A percentile compares a stretch with the other conserved stretches of the same genome.
These are phyloP conservation scores for Talaromyces ruber DNA, from an alignment of 495 filamentous ascomycete species.

Conservation along the genomic window DNA sequence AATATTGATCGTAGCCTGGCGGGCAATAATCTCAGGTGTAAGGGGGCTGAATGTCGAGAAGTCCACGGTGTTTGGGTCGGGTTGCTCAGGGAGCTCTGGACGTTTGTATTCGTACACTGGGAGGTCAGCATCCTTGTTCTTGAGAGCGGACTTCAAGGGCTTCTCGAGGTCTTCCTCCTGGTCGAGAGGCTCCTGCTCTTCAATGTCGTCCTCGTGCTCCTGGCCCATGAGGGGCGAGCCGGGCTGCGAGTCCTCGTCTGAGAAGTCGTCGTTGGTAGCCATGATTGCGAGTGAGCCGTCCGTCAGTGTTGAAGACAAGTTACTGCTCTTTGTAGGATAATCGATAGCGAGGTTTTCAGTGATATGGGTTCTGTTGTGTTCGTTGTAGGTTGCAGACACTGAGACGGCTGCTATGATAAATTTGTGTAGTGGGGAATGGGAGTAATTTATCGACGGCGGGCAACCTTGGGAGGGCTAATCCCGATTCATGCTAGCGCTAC, in stretches of 20 bases:
- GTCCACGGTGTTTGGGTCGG: constrained; percentile 78
- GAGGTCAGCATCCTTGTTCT: constrained; percentile 42
- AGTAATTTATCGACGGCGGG: constrained; percentile 4
- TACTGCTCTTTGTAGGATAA: not conserved
- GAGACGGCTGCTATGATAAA: constrained; percentile 32
- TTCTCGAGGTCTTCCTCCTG: constrained; percentile 32
- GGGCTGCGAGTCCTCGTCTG: constrained; percentile 50
- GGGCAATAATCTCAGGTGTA: constrained; percentile 90
- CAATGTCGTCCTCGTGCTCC: constrained; percentile 42
- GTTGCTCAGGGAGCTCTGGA: constrained; percentile 75
- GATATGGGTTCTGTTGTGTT: constrained; percentile 12
- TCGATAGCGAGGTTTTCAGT: constrained; percentile 13
- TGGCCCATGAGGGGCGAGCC: constrained; percentile 51
- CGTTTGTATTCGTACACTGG: constrained; percentile 37
- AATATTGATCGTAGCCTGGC: constrained; percentile 98
- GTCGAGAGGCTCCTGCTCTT: constrained; percentile 43
- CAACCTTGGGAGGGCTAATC: constrained; percentile 23
- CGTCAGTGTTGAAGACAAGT: not conserved
- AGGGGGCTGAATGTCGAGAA: constrained; percentile 69
- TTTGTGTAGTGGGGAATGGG: constrained; percentile 37
- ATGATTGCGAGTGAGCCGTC: constrained; percentile 34
- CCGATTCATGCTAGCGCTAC: not conserved
- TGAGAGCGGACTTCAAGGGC: constrained; percentile 58
- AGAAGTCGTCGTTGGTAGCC: constrained; percentile 57
- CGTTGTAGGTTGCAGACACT: constrained; percentile 6